Percentiles rank a stretch among this genome's conserved stretches.
Evolutionary conservation across 2,329 filamentous ascomycete species (phyloP).

Genomic region (Trichoderma arundinaceum): DNA sequence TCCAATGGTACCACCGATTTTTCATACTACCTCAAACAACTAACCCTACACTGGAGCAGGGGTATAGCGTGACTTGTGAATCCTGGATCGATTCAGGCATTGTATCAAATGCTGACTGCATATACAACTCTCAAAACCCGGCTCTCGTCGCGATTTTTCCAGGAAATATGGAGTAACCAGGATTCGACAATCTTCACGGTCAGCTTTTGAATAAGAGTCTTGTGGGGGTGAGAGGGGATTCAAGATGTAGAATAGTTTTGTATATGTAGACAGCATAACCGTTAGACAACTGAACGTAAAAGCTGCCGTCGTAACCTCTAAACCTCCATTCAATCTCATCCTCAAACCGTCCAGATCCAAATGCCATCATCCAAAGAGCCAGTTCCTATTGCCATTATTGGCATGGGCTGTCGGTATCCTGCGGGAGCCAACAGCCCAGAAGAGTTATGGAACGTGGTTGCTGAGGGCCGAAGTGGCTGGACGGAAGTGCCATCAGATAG

Average conservation of each 20-base stretch:
- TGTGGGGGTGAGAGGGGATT: neutral
- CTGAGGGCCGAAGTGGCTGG: conserved; percentile 44
- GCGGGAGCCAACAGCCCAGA: conserved; percentile 45
- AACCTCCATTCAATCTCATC: neutral
- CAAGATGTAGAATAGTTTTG: neutral
- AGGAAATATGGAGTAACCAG: neutral
- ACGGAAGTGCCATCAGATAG: conserved; percentile 46
- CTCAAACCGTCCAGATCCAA: neutral
- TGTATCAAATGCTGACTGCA: conserved; percentile 16
- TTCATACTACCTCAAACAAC: neutral
- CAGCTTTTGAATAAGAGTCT: neutral
- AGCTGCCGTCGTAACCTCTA: neutral
- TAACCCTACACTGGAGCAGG: neutral
- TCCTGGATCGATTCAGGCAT: no score
- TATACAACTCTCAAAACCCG: neutral
- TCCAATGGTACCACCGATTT: conserved; percentile 5
- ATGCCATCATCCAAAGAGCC: conserved; percentile 1
- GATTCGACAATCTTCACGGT: neutral
- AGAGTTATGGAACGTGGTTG: conserved; percentile 49
- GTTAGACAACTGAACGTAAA: neutral
- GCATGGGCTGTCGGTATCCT: conserved; percentile 51
- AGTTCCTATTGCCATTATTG: conserved; percentile 42
- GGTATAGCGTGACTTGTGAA: neutral
- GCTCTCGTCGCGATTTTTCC: neutral
- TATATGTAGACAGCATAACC: neutral